phyloP scores from a whole-genome alignment of 2,329 filamentous ascomycete species.

The Penicillium decumbens region DNA sequence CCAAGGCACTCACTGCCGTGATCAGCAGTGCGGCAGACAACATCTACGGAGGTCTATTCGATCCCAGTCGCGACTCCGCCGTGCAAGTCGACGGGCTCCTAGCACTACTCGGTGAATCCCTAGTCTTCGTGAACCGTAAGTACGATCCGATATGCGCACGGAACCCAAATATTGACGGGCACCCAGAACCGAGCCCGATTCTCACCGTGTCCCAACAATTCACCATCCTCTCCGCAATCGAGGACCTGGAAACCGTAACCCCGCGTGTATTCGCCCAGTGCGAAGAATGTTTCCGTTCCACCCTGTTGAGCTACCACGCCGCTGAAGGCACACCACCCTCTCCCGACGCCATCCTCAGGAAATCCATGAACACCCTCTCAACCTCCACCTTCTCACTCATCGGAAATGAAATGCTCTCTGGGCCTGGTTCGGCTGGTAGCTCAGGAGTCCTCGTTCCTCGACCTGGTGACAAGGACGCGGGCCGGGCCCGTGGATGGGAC shows the following conservation, averaged over 20 bases:
- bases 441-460: constrained; percentile 48
- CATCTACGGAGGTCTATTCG: constrained; percentile 85
- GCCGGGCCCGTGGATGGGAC: constrained; percentile 62
- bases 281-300: constrained; percentile 72
- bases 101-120: constrained; percentile 74
- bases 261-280: constrained; percentile 67
- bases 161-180: constrained; percentile 13
- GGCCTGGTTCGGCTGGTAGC: constrained; percentile 48
- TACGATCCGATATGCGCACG: constrained; percentile 6
- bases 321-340: constrained; percentile 45
- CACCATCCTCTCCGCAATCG: constrained; percentile 68
- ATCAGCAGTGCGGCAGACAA: constrained; percentile 83
- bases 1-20: constrained; percentile 71
- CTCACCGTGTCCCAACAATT: constrained; percentile 70
- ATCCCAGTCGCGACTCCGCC: constrained; percentile 72
- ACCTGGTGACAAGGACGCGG: constrained; percentile 22
- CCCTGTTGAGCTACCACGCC: constrained; percentile 55
- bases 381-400: constrained; percentile 64
- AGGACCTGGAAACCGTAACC: constrained; percentile 73
- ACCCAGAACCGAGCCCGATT: constrained; percentile 50
- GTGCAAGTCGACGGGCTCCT: constrained; percentile 85
- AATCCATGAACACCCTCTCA: constrained; percentile 53
- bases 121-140: constrained; percentile 66
- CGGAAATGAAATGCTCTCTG: constrained; percentile 64
- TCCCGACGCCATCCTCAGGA: constrained; percentile 62